A percentile compares a stretch with the other conserved stretches of the same genome.
These are phyloP conservation scores for Petasospora rhodanensis DNA, from an alignment of 1,139 yeast species.

Conservation along the genomic window DNA sequence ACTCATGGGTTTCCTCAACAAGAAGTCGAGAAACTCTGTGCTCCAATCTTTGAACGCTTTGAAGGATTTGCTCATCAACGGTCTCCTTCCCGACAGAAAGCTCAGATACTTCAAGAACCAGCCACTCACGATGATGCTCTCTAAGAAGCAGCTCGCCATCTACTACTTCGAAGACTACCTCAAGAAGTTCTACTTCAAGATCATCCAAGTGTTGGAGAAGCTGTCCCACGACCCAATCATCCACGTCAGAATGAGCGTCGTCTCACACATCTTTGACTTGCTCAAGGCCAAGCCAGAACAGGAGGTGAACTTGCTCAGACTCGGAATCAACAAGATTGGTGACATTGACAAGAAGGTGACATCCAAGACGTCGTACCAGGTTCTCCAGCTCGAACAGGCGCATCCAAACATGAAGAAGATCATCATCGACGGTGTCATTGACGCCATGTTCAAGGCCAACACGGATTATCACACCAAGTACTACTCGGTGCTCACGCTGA, in stretches of 20 bases:
- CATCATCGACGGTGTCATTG: slow-evolving; percentile 74
- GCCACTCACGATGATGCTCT: slow-evolving; percentile 46
- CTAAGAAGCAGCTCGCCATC: slow-evolving; percentile 56
- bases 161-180: slow-evolving; percentile 88
- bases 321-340: slow-evolving; percentile 92
- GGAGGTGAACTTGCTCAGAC: slow-evolving; percentile 81
- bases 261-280: slow-evolving; percentile 74
- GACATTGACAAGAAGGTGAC: slow-evolving; percentile 89
- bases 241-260: slow-evolving; percentile 77
- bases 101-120: slow-evolving; percentile 78
- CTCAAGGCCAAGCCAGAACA: slow-evolving; percentile 90
- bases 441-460: slow-evolving; percentile 69
- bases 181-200: slow-evolving; percentile 70
- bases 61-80: slow-evolving; percentile 78
- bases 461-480: slow-evolving; percentile 85
- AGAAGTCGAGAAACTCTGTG: slow-evolving; percentile 92
- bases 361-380: slow-evolving; percentile 78
- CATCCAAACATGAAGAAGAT: slow-evolving; percentile 96
- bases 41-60: slow-evolving; percentile 85
- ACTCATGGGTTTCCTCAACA: slow-evolving; percentile 71
- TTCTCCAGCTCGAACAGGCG: slow-evolving; percentile 77
- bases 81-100: slow-evolving; percentile 83
- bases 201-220: slow-evolving; percentile 55
- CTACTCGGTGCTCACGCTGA: slow-evolving; percentile 80
- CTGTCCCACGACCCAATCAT: slow-evolving; percentile 89